Evolutionary conservation across 148 eudicot species (phyloP).

Genomic region (Diospyros lotus): DNA sequence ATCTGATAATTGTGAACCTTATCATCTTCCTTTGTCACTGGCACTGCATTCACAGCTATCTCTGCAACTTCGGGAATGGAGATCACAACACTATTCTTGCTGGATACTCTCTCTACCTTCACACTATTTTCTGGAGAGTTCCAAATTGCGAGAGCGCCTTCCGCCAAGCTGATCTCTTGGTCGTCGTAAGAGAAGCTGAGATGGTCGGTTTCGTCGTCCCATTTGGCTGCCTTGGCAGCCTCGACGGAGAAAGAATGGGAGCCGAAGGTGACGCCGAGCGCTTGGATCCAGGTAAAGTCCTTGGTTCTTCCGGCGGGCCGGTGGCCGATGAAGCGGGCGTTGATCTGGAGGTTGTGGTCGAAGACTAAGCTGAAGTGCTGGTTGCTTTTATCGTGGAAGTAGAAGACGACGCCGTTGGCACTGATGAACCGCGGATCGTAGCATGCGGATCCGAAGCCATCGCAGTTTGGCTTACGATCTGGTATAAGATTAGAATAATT

Average conservation of each 20-base stretch:
- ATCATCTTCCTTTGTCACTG: conserved; percentile 23
- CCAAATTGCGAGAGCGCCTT: conserved; percentile 20
- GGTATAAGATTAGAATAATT: no score
- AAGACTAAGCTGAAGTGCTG: conserved; percentile 21
- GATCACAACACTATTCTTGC: conserved; percentile 20
- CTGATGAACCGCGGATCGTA: conserved; percentile 27
- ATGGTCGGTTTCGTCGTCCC: conserved; percentile 29
- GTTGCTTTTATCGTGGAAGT: conserved; percentile 25
- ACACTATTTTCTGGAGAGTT: conserved; percentile 17
- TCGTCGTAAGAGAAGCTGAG: conserved; percentile 24
- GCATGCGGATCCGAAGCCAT: conserved; percentile 21
- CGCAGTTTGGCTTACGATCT: conserved; percentile 23
- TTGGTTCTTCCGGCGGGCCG: conserved; percentile 16
- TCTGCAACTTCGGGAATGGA: conserved; percentile 19
- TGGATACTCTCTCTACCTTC: conserved; percentile 22
- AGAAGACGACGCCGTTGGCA: conserved; percentile 22
- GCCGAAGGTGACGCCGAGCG: conserved; percentile 19
- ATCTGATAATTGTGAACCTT: conserved; percentile 30
- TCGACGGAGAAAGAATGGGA: conserved; percentile 27
- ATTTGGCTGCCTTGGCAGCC: conserved; percentile 22
- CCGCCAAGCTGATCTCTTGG: conserved; percentile 5
- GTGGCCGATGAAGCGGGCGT: conserved; percentile 23
- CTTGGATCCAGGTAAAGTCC: conserved; percentile 26
- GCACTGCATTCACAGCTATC: conserved; percentile 25
- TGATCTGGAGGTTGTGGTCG: conserved; percentile 19